phyloP scores from a whole-genome alignment of 1,284 basidiomycete genomes.

The Hortiboletus rubellus region DNA sequence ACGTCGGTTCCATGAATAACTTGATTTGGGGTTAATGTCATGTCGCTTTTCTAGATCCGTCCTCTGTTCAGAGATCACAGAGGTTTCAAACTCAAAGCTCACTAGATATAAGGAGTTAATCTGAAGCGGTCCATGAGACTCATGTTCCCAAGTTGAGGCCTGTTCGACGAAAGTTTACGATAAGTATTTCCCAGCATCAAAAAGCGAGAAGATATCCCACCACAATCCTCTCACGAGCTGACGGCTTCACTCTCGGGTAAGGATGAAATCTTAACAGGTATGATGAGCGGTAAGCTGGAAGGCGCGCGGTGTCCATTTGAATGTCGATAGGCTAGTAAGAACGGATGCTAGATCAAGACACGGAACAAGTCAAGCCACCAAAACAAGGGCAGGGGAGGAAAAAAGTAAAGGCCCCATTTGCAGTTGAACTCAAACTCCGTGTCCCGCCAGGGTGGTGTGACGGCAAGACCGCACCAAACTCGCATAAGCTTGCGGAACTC shows the following conservation, averaged over 20 bases:
- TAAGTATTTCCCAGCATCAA: constrained; percentile 7
- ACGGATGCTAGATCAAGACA: background rate
- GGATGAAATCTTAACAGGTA: constrained; percentile 32
- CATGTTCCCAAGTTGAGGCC: constrained; percentile 2
- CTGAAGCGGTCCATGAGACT: background rate
- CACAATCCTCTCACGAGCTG: constrained; percentile 27
- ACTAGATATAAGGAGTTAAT: constrained; percentile 1
- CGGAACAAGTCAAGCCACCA: background rate
- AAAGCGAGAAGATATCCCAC: constrained; percentile 17
- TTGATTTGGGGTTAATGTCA: background rate
- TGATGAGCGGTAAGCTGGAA: constrained; percentile 34
- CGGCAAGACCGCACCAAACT: constrained; percentile 33
- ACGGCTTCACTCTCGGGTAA: constrained; percentile 28
- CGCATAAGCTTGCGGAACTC: constrained; percentile 20
- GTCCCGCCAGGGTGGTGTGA: constrained; percentile 21
- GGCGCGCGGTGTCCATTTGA: constrained; percentile 20
- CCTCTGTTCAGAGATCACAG: background rate
- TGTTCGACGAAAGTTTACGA: constrained; percentile 1
- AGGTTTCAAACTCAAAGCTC: background rate
- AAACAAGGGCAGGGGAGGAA: background rate
- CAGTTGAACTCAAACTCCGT: constrained; percentile 22
- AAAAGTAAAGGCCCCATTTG: constrained; percentile 14
- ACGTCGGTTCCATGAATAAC: constrained; percentile 11
- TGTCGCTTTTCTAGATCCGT: constrained; percentile 14
- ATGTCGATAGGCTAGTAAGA: background rate